Conservation (phyloP, 2,329 filamentous ascomycete species). For the Talaromyces sp. region DNA sequence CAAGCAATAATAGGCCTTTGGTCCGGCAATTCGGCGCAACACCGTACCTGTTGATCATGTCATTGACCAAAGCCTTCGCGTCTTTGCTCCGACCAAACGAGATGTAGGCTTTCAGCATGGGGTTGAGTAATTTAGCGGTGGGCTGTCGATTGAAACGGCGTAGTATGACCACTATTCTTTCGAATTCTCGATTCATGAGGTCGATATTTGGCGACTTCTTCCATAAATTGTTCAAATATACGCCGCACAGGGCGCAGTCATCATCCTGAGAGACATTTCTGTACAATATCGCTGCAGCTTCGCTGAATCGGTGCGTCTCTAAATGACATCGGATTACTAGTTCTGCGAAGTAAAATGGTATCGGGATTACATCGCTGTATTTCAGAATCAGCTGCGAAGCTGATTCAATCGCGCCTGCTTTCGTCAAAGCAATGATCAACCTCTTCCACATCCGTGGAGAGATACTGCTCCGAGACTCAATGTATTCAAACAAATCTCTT, state of each 20-base stretch:
- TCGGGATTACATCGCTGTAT: constrained; percentile 26
- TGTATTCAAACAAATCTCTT: constrained; percentile 33
- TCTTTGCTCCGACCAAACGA: constrained; percentile 36
- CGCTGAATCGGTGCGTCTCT: constrained; percentile 36
- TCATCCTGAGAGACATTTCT: constrained; percentile 31
- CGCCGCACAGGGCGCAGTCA: constrained; percentile 34
- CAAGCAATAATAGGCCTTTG: constrained; percentile 36
- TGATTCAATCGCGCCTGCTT: constrained; percentile 36
- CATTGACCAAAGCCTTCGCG: constrained; percentile 34
- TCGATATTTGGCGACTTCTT: constrained; percentile 38
- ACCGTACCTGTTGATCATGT: constrained; percentile 32
- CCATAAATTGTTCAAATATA: constrained; percentile 39
- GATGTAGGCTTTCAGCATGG: constrained; percentile 39
- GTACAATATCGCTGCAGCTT: constrained; percentile 37
- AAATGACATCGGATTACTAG: constrained; percentile 36
- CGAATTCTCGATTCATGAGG: constrained; percentile 33
- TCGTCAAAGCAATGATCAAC: constrained; percentile 35
- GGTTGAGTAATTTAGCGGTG: constrained; percentile 40
- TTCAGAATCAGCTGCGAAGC: constrained; percentile 33
- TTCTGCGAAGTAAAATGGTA: constrained; percentile 32
- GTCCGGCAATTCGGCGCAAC: constrained; percentile 33
- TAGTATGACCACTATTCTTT: constrained; percentile 29
- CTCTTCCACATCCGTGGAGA: constrained; percentile 36
- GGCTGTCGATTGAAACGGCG: constrained; percentile 29
- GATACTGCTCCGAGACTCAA: constrained; percentile 32